Evolutionary conservation across 768 basidiomycete species (phyloP).

Genomic region (Trametes sanguinea): DNA sequence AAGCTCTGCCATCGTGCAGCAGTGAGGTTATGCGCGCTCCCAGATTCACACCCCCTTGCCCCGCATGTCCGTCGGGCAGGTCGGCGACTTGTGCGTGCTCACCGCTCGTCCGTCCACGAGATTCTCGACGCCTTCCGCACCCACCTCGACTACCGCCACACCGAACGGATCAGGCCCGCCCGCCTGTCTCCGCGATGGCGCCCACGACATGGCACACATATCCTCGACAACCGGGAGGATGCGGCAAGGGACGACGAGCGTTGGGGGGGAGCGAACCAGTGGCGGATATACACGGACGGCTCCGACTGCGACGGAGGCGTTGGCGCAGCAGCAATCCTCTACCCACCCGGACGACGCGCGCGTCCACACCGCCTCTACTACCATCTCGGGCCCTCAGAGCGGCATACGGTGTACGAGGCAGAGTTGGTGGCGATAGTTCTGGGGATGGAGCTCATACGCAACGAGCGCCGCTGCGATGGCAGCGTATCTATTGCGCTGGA

Average conservation of each 20-base stretch:
- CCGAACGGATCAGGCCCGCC: constrained; percentile 17
- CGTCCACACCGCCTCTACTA: too few species aligned
- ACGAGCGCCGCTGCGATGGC: background rate
- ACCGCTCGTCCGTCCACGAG: constrained; percentile 27
- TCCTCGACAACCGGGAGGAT: background rate
- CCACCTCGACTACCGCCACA: constrained; percentile 20
- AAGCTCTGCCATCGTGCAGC: constrained; percentile 16
- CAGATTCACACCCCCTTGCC: constrained; percentile 23
- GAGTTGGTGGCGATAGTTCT: constrained; percentile 34
- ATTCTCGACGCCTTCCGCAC: constrained; percentile 21
- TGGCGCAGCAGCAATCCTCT: too few species aligned
- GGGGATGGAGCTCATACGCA: constrained; percentile 27
- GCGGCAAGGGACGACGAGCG: constrained; percentile 10
- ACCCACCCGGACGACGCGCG: too few species aligned
- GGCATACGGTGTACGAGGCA: constrained; percentile 31
- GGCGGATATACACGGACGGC: constrained; percentile 33
- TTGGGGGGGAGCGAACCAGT: background rate
- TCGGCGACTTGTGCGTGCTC: constrained; percentile 7
- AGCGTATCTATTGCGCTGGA: constrained; percentile 6
- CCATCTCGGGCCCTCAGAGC: too few species aligned
- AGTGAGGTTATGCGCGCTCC: constrained; percentile 25
- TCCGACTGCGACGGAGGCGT: constrained; percentile 26
- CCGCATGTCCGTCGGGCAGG: constrained; percentile 9
- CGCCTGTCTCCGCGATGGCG: constrained; percentile 14
- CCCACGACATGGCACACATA: background rate